phyloP scores from a whole-genome alignment of 176 grass and related monocot species.

The Chloris gayana region DNA sequence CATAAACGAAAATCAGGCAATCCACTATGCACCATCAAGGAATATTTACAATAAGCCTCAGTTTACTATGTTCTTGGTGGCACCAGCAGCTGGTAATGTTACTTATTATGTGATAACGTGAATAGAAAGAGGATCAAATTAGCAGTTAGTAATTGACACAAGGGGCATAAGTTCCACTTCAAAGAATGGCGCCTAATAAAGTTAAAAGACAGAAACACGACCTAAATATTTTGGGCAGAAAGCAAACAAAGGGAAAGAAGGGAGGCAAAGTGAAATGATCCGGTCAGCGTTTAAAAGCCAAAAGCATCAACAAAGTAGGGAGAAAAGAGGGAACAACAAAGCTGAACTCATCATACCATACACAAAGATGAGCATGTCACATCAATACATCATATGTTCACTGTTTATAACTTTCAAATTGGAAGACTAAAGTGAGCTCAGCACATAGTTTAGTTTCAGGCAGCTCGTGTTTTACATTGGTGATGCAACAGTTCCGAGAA shows the following conservation, averaged over 20 bases:
- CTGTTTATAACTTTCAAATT: conserved; percentile 28
- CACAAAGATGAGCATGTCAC: conserved; percentile 43
- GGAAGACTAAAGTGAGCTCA: conserved; percentile 9
- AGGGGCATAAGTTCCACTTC: conserved; percentile 40
- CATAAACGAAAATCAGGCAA: no score
- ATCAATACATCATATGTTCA: conserved; percentile 38
- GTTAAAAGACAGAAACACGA: conserved; percentile 42
- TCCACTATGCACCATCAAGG: no score
- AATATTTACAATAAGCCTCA: no score
- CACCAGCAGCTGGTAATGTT: no score
- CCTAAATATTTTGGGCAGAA: conserved; percentile 39
- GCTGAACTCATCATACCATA: conserved; percentile 38
- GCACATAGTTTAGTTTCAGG: neutral
- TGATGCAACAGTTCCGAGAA: conserved; percentile 4
- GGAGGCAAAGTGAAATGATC: conserved; percentile 33
- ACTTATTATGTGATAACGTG: neutral
- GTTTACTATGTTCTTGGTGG: no score
- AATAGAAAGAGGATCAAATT: conserved; percentile 16
- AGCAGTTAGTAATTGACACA: conserved; percentile 14
- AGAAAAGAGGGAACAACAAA: conserved; percentile 49
- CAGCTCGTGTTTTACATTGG: conserved; percentile 2
- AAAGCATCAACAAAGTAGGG: conserved; percentile 50
- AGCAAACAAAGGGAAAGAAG: conserved; percentile 38
- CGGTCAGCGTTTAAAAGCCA: conserved; percentile 51
- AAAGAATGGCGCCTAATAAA: conserved; percentile 47